Base-by-base conservation (phyloP, 2,329 filamentous ascomycete genomes). In the Ophiostoma populinum region DNA sequence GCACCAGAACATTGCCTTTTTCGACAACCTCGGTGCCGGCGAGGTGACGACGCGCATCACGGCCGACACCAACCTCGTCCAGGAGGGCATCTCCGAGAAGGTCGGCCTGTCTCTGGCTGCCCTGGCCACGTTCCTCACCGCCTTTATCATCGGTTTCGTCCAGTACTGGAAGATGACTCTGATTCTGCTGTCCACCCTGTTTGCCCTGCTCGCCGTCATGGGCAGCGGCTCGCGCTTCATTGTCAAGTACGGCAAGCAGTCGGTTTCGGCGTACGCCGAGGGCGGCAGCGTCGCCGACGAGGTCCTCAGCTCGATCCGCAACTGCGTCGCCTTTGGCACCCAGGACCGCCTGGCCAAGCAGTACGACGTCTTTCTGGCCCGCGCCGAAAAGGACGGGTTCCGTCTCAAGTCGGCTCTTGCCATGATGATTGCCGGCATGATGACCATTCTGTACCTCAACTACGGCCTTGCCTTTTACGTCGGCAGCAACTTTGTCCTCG, bases 21-120 rank as follows among this genome's bases (percentile, higher is more conserved):
- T 92, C 55, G 90, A 95, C 55, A 90, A 90, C 49, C 67, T 93
- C 11, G 87, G 86, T 34, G 80, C 85, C 22, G 86, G 87, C 39
- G 90, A 94, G 56, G 81, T 95, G 41, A 93, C 86, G 0, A 93
- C 86, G 1, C 76, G 86, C 43, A 93, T 94, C 46, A 95, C 87
- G 0, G 78, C 86, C 9, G 87, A 95, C 53, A 92, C 83, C 29
- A 94, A 93, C 49, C 62, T 92, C 35, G 77, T 95, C 37, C 87
- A 94, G 54, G 86, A 92, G 45, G 87, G 85, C 38, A 83, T 98
- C 30, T 92, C 82, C 0, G 82, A 92, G 54, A 93, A 93, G 59
- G 69, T 92, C 29, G 75, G 73, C 11, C 58, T 93, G 43, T 85
- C 81, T 0, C 52, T 92, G 37, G 72, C 75, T 11, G 80, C 81